Evolutionary conservation across 2,329 filamentous ascomycete genomes (phyloP), one percentile per base, ranked within the genome.

Genomic region (Metarhizium robertsii): DNA sequence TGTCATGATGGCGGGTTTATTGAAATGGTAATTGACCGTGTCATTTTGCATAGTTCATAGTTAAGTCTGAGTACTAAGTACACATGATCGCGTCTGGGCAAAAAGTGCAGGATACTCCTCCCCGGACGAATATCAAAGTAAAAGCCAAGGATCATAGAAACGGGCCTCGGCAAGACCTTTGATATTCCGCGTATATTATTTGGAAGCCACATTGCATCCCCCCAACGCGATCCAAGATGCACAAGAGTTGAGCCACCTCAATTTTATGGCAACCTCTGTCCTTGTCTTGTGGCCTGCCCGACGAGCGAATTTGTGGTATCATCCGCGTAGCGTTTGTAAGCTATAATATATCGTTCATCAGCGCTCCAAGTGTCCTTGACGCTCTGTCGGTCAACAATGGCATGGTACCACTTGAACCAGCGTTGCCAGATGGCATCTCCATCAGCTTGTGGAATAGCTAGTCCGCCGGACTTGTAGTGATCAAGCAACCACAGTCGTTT

Each of bases 401-500:
- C 86, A 54, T 75, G 73, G 34, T 79, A 69, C 86, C 86, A 92
- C 53, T 65, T 74, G 62, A 77, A 73, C 83, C 86, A 92, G 50
- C 87, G 73, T 46, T 63, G 68, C 88, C 86, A 91, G 2, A 78
- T 65, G 40, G 67, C 67, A 53, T 82, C 80, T 42, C 87, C 80
- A 7, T 76, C 72, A 1, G 80, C 78, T 38, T 64, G 52, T 2
- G 77, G 75, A 29, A 82, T 71, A 0, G 75, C 76, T 2, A 75
- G 60, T 0, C 80, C 80, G 0, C 79, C 79, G 0, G 71, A 64
- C 65, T 92, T 92, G 66, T 86, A 92, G 59, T 89, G 78, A 61
- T 92, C 86, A 61, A 92, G 85, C 6, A 90, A 72, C 74, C 87
- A 92, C 20, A 90, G 65, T 14, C 88, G 75, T 62, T 84, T 79